Evolutionary conservation across 768 basidiomycete species (phyloP).

Genomic region (Albatrellus ellisii): DNA sequence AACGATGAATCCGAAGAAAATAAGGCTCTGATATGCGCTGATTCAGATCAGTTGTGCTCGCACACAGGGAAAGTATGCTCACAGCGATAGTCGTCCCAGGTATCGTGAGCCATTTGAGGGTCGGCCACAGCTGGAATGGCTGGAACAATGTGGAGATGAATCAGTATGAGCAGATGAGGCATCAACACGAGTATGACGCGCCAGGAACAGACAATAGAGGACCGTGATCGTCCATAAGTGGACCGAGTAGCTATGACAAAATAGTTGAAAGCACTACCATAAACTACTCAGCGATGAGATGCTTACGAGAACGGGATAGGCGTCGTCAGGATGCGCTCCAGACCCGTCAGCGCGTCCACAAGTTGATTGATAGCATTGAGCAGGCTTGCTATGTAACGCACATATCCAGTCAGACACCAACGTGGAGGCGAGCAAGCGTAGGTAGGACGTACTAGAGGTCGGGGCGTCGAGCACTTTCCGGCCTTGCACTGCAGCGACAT

Average conservation of each 20-base stretch:
- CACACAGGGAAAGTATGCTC: slow-evolving; percentile 11
- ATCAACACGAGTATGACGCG: slow-evolving; percentile 18
- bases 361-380: slow-evolving; percentile 37
- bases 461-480: slow-evolving; percentile 44
- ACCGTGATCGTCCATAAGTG: slow-evolving; percentile 57
- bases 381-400: slow-evolving; percentile 28
- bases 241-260: slow-evolving; percentile 36
- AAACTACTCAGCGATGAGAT: background rate
- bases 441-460: slow-evolving; percentile 41
- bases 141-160: slow-evolving; percentile 17
- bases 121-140: slow-evolving; percentile 52
- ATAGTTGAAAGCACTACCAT: background rate
- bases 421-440: too few species aligned
- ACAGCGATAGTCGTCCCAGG: slow-evolving; percentile 44
- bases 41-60: background rate
- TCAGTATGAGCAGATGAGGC: background rate
- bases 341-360: slow-evolving; percentile 51
- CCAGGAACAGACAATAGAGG: slow-evolving; percentile 48
- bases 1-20: slow-evolving; percentile 64
- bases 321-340: slow-evolving; percentile 63
- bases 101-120: slow-evolving; percentile 49
- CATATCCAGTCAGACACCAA: background rate
- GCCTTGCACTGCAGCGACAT: slow-evolving; percentile 45
- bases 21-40: slow-evolving; percentile 34
- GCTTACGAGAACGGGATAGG: slow-evolving; percentile 65